Base-by-base conservation (phyloP, 106 monocot genomes). In the Amphibolis antarctica region DNA sequence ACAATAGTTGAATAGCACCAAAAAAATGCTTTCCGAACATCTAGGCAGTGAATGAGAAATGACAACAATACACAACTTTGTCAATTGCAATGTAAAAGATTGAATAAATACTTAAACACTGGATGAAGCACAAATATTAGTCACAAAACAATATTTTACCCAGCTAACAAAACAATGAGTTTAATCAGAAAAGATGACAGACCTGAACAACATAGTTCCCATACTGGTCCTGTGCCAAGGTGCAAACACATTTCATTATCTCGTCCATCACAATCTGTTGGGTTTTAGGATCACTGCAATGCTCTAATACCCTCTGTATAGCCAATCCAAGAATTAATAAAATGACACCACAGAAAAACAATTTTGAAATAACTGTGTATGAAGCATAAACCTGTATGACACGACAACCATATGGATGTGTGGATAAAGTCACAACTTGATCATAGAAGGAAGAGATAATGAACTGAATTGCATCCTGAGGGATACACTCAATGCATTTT, bases 191-290 rank as follows among this genome's bases (percentile, higher is more conserved):
- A 59, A 17, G 5, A 52, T 46, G 26, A 68, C 66, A 49, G 49
- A 92, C 92, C 84, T 92, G 92, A 49, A 92, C 76, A 65, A 92
- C 92, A 67, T 92, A 92, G 66, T 92, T 92, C 21, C 92, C 92
- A 68, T 86, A 92, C 60, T 92, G 86, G 30, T 92, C 86, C 53
- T 84, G 81, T 26, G 92, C 86, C 67, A 92, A 59, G 77, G 77
- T 72, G 71, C 81, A 81, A 60, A 86, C 83, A 75, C 79, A 84
- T 42, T 70, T 76, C 66, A 92, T 64, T 60, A 92, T 86, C 69
- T 92, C 92, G 55, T 86, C 84, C 86, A 92, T 92, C 50, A 92
- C 78, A 61, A 87, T 77, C 13, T 77, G 63, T 59, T 87, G 92
- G 11, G 92, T 92, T 73, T 77, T 75, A n/a, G 65, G 60, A 74